Evolutionary conservation across 352 stramenopile genomes (phyloP), one percentile per base, ranked within the genome.

Genomic region (Pythium brassicae): DNA sequence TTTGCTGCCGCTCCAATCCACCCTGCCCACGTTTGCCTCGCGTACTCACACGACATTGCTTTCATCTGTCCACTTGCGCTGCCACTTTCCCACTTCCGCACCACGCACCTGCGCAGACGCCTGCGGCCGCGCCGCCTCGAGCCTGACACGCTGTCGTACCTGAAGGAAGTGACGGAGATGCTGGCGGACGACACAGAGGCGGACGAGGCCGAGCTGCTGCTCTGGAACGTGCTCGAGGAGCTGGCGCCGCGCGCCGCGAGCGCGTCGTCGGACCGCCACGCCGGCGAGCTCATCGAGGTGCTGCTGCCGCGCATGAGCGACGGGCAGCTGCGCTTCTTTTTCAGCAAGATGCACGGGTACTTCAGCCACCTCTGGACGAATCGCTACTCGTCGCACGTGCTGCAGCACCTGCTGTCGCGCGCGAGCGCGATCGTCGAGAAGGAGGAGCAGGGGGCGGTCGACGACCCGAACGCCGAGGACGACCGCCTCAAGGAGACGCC

Each of bases 171-270:
- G 57, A 85, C 71, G n/a, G 78, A 89, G 58, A 87, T 87, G 71
- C 50, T 93, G 40, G 63, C 59, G 3, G 76, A 90, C 22, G 78
- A 87, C 40, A 63, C 71, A n/a, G 69, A 50, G n/a, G 51, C 75
- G 1, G 83, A 93, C 10, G 78, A 87, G 48, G 65, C 65, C 17
- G 50, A 85, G 52, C 52, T 90, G 34, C 52, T 93, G 55, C 63
- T 93, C 12, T 91, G 80, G 80, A 93, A 93, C 56, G 83, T 91
- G 14, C 60, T 93, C 57, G 80, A 91, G 50, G 83, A 93, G 55
- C 45, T 93, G 37, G 81, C 83, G 15, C 83, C 83, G 11, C 80
- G 83, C 54, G 75, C 76, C 14, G 83, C 83, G 26, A 91, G 78
- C 54, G 81, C 81, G 8, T 70, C 81, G 7, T 93, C 83, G 0